Percentiles rank a stretch among this genome's conserved stretches.
Evolutionary conservation across 2,329 filamentous ascomycete species (phyloP).

Genomic region (Drechslerella dactyloides): DNA sequence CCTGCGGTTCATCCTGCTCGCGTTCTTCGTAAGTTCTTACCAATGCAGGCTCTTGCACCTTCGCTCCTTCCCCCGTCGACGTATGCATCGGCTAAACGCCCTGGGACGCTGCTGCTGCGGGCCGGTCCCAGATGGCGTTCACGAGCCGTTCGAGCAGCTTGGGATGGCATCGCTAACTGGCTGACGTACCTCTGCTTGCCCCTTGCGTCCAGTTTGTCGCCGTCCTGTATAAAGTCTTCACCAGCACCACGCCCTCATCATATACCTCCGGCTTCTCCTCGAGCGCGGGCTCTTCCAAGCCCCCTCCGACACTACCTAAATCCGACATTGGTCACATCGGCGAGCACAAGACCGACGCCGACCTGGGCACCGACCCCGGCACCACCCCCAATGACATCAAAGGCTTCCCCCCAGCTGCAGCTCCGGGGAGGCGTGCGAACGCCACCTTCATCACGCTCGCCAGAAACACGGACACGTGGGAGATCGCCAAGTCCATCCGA

Average conservation of each 20-base stretch:
- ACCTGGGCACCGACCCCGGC: constrained; percentile 12
- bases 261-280: constrained; percentile 16
- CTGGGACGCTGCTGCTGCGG: no score
- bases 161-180: constrained; percentile 2
- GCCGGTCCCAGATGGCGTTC: background rate
- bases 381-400: constrained; percentile 53
- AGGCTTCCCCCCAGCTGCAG: constrained; percentile 49
- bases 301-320: constrained; percentile 47
- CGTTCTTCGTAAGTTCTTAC: constrained; percentile 73
- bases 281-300: constrained; percentile 18
- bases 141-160: background rate
- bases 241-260: constrained; percentile 32
- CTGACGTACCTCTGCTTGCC: constrained; percentile 1
- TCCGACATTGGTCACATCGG: constrained; percentile 26
- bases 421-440: constrained; percentile 71
- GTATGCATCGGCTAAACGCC: background rate
- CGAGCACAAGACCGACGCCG: constrained; percentile 7
- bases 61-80: background rate
- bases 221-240: constrained; percentile 55
- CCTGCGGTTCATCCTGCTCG: constrained; percentile 74
- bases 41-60: background rate
- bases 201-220: constrained; percentile 49
- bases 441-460: constrained; percentile 97
- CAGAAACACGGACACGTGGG: constrained; percentile 92
- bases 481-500: constrained; percentile 93